These are phyloP conservation scores for Pyrenochaeta sp. DNA, from an alignment of 2,329 filamentous ascomycete species.

Conservation along the genomic window DNA sequence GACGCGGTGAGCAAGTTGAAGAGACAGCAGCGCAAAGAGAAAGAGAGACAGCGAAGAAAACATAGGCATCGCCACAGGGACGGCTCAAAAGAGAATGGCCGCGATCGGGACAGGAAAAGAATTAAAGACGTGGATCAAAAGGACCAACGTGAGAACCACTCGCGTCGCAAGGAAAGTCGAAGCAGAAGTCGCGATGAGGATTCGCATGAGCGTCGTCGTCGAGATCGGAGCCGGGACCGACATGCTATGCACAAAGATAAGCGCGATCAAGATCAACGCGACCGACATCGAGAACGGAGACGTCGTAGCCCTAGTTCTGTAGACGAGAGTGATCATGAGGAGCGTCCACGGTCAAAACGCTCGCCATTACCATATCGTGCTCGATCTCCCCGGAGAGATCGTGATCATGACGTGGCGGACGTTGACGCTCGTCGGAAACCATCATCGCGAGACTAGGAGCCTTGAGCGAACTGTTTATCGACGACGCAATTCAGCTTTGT, in stretches of 20 bases:
- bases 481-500: too few relatives aligned
- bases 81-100: constrained; percentile 32
- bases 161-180: constrained; percentile 18
- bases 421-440: too few relatives aligned
- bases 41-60: constrained; percentile 55
- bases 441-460: too few relatives aligned
- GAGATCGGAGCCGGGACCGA: constrained; percentile 21
- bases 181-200: constrained; percentile 24
- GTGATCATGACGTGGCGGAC: neutral
- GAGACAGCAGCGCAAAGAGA: constrained; percentile 57
- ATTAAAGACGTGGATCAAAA: constrained; percentile 23
- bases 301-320: constrained; percentile 13
- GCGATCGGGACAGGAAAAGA: constrained; percentile 25
- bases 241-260: constrained; percentile 14
- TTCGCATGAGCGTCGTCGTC: constrained; percentile 18
- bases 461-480: too few relatives aligned
- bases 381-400: constrained; percentile 15
- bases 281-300: constrained; percentile 15
- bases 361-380: constrained; percentile 29
- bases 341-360: constrained; percentile 14
- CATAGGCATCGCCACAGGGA: constrained; percentile 38
- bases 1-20: constrained; percentile 69
- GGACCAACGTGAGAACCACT: constrained; percentile 12
- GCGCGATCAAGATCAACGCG: constrained; percentile 13
- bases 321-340: constrained; percentile 6